A percentile compares a stretch with the other conserved stretches of the same genome.
Evolutionary conservation across 495 filamentous ascomycete species (phyloP).

Genomic region (Neurospora sp.): DNA sequence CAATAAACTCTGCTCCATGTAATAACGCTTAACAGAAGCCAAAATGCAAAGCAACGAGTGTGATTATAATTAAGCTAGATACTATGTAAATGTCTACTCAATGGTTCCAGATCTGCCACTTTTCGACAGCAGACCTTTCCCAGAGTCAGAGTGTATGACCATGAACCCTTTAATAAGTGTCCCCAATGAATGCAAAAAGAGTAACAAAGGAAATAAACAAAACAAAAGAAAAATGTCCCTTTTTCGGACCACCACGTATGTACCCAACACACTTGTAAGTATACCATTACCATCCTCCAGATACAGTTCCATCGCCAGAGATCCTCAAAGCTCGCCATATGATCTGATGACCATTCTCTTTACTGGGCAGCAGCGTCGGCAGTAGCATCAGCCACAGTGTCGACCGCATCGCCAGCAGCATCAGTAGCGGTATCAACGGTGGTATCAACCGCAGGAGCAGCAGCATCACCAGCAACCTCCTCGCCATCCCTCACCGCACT

Average conservation of each 20-base stretch:
- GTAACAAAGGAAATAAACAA: not conserved
- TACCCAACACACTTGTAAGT: not conserved
- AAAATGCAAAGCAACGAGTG: not conserved
- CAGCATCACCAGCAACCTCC: not conserved
- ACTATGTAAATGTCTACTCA: not conserved
- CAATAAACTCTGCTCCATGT: not conserved
- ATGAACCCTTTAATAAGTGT: not conserved
- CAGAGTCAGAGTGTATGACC: not conserved
- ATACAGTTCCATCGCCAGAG: not conserved
- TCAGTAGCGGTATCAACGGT: no score
- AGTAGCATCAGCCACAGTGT: not conserved
- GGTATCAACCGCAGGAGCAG: no score
- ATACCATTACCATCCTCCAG: not conserved
- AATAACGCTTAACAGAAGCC: not conserved
- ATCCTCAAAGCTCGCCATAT: not conserved
- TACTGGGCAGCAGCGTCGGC: not conserved
- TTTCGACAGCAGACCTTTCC: not conserved
- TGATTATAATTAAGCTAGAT: not conserved
- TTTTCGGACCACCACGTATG: not conserved
- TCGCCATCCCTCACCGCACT: not conserved
- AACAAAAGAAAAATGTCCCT: not conserved
- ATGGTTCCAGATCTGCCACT: not conserved
- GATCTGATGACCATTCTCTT: not conserved
- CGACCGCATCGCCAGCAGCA: not conserved
- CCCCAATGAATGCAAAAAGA: not conserved